Base-by-base conservation (phyloP, 768 basidiomycete species). In the Fomitopsis pulvina region DNA sequence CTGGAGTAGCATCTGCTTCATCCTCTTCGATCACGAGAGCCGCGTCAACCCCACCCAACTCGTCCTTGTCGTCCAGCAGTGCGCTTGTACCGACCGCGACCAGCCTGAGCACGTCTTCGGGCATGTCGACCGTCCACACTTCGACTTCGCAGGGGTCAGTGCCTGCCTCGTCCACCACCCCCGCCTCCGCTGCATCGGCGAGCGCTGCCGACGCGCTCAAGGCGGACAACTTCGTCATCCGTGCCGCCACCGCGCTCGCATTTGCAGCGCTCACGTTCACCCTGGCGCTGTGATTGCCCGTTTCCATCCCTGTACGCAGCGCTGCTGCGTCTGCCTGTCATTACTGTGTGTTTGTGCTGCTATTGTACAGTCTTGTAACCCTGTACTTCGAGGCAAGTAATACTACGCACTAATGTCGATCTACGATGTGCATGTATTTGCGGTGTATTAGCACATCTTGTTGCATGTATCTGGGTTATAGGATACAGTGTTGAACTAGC, bases 221-320 rank as follows among this genome's bases (percentile, higher is more conserved):
- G 2, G 29, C 53, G 32, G 52, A 55, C 52, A 49, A 44, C 25
- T 48, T 50, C 38, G 24, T 58, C 21, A 41, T 57, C 24, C 54
- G 54, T 25, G 57, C 58, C 24, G 58, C 48, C n/a, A 34, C 51
- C 38, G 57, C 57, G 18, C 62, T 63, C 24, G 52, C 44, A 2
- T 42, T 52, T 21, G 55, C 59, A 10, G 62, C 60, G 28, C 40
- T 59, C 30, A 54, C 60, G 30, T 61, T 60, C 52, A 56, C 53
- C 5, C 52, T 51, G 2, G 57, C 54, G 22, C 53, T 63, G 26
- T 63, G 47, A 58, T 43, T 43, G n/a, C 41, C 22, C 22, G 21
- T 14, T 22, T 22, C 21, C 20, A 25, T 43, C 21, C 20, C 14
- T 43, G 41, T 22, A n/a, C n/a, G n/a, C n/a, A n/a, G 18, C 12